These are phyloP conservation scores for Pseudocercospora fuligena DNA, from an alignment of 2,329 filamentous ascomycete genomes.

Conservation along the genomic window DNA sequence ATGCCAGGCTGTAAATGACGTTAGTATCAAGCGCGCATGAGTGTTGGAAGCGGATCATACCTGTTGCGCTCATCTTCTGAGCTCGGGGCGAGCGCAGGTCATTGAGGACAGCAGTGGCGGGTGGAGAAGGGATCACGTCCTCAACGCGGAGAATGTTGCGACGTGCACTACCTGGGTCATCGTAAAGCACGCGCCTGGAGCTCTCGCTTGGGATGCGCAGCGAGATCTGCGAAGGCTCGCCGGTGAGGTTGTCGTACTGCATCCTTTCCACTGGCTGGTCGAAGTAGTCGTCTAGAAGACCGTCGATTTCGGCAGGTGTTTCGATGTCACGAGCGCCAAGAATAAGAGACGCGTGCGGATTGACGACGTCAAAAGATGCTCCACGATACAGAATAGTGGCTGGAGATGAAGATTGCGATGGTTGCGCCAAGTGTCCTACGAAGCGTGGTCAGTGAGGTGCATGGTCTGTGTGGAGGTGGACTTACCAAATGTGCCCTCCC, in stretches of 20 bases:
- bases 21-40: not conserved
- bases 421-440: slow-evolving; percentile 29
- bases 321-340: slow-evolving; percentile 36
- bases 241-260: slow-evolving; percentile 18
- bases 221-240: slow-evolving; percentile 27
- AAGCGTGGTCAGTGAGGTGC: slow-evolving; percentile 18
- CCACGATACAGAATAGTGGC: slow-evolving; percentile 40
- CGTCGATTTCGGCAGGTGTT: slow-evolving; percentile 42
- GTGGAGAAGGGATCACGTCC: slow-evolving; percentile 16
- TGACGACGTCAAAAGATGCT: slow-evolving; percentile 42
- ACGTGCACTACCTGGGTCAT: slow-evolving; percentile 35
- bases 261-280: slow-evolving; percentile 22
- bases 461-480: not conserved
- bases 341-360: slow-evolving; percentile 42
- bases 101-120: slow-evolving; percentile 18
- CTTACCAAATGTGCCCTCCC: slow-evolving; percentile 38
- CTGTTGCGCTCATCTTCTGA: slow-evolving; percentile 11
- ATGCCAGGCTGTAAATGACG: not conserved
- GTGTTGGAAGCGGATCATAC: not conserved
- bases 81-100: slow-evolving; percentile 12
- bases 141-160: slow-evolving; percentile 35
- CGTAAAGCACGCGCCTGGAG: slow-evolving; percentile 34
- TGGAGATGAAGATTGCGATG: slow-evolving; percentile 29
- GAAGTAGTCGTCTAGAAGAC: slow-evolving; percentile 41
- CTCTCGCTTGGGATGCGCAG: slow-evolving; percentile 24